Conservation (phyloP, 768 basidiomycete genomes). For the Leccinum arenicola region DNA sequence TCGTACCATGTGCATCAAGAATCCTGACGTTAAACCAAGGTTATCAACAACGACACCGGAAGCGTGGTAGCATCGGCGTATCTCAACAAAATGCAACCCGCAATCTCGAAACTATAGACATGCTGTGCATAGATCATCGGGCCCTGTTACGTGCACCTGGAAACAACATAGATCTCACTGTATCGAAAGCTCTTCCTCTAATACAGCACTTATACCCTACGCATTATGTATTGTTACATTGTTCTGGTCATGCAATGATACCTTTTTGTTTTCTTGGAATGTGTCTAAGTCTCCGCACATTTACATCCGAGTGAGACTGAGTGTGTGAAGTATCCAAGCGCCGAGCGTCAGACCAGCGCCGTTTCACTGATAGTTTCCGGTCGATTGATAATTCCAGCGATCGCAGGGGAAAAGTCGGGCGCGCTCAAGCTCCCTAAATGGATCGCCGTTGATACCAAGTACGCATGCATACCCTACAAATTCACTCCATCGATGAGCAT, state of each 20-base stretch:
- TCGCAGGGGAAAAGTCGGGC: neutral
- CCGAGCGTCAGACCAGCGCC: neutral
- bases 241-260: conserved; percentile 1
- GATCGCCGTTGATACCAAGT: neutral
- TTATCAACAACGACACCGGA: conserved; percentile 57
- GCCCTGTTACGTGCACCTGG: conserved; percentile 6
- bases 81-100: conserved; percentile 73
- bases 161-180: conserved; percentile 20
- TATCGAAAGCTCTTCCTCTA: conserved; percentile 22
- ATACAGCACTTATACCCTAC: conserved; percentile 18
- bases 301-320: neutral
- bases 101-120: conserved; percentile 43
- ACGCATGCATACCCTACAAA: neutral
- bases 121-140: conserved; percentile 1
- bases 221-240: conserved; percentile 22
- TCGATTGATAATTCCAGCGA: neutral
- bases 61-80: conserved; percentile 63
- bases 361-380: neutral
- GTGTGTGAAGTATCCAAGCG: conserved; percentile 2
- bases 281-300: neutral
- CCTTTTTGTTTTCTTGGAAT: conserved; percentile 9
- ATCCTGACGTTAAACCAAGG: conserved; percentile 33
- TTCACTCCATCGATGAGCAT: neutral
- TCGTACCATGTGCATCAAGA: neutral
- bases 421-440: neutral